phyloP scores from a whole-genome alignment of 169 alveolate species.

The Eimeria tenella region DNA sequence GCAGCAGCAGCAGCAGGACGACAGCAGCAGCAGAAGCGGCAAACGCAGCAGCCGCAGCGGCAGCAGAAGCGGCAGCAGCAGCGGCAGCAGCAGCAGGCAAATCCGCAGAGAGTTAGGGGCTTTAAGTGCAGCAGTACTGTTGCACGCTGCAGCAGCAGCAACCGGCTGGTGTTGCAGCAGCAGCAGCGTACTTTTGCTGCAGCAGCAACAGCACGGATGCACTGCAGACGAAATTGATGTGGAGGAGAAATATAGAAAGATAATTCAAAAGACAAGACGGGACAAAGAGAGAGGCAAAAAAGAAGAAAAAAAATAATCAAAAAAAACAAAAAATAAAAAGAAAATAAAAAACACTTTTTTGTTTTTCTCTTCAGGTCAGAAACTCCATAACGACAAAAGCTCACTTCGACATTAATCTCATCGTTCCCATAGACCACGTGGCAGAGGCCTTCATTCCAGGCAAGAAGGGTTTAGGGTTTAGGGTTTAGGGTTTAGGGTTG shows the following conservation, averaged over 20 bases:
- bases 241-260: background rate
- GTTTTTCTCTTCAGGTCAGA: background rate
- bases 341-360: background rate
- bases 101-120: background rate
- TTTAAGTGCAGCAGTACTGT: background rate
- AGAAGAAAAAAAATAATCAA: background rate
- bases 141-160: too few relatives aligned
- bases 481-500: background rate
- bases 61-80: background rate
- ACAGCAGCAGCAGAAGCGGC: background rate
- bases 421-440: conserved; percentile 88
- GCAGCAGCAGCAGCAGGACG: background rate
- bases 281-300: background rate
- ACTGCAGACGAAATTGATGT: background rate
- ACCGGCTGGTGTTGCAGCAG: too few relatives aligned
- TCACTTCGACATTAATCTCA: background rate
- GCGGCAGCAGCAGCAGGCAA: background rate
- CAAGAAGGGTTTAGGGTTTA: conserved; percentile 64
- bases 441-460: conserved; percentile 92
- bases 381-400: background rate
- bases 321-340: background rate
- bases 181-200: too few relatives aligned
- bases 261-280: background rate
- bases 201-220: background rate
- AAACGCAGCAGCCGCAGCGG: background rate